Percentiles rank a stretch among this genome's conserved stretches.
Evolutionary conservation across 768 basidiomycete genomes (phyloP).

Genomic region (Russula compacta): DNA sequence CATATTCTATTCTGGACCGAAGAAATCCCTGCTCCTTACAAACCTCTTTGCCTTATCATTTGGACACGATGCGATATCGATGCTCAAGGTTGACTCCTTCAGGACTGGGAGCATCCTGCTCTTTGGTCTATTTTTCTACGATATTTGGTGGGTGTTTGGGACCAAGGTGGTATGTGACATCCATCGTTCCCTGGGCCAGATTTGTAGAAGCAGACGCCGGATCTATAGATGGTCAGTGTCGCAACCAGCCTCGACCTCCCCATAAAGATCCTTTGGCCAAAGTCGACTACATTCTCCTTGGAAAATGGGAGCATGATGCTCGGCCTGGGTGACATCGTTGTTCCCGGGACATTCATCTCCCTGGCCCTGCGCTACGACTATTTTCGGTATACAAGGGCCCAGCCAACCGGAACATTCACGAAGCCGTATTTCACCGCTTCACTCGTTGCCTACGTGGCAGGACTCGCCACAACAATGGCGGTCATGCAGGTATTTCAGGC

Average conservation of each 20-base stretch:
- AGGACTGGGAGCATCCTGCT: constrained; percentile 76
- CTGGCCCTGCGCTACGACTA: constrained; percentile 83
- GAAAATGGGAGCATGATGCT: constrained; percentile 75
- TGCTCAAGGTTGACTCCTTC: constrained; percentile 86
- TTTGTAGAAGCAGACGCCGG: background rate
- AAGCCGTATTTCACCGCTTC: constrained; percentile 73
- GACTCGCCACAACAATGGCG: constrained; percentile 65
- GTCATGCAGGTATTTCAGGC: constrained; percentile 73
- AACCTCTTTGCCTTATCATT: constrained; percentile 72
- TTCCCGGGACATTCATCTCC: constrained; percentile 64
- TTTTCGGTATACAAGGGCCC: constrained; percentile 31
- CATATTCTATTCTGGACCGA: constrained; percentile 31
- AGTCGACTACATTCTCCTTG: constrained; percentile 42
- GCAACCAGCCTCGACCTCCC: constrained; percentile 86
- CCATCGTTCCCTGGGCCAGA: background rate
- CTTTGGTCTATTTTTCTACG: constrained; percentile 82
- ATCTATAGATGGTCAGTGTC: constrained; percentile 81
- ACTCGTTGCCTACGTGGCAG: constrained; percentile 62
- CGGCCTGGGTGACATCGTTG: constrained; percentile 81
- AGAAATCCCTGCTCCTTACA: constrained; percentile 61
- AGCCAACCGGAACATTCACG: constrained; percentile 29
- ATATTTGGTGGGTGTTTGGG: constrained; percentile 93
- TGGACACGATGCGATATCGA: constrained; percentile 65
- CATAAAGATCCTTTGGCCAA: constrained; percentile 87
- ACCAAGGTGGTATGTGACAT: constrained; percentile 65